phyloP scores from a whole-genome alignment of 768 basidiomycete species.

The Tricholoma terreum region DNA sequence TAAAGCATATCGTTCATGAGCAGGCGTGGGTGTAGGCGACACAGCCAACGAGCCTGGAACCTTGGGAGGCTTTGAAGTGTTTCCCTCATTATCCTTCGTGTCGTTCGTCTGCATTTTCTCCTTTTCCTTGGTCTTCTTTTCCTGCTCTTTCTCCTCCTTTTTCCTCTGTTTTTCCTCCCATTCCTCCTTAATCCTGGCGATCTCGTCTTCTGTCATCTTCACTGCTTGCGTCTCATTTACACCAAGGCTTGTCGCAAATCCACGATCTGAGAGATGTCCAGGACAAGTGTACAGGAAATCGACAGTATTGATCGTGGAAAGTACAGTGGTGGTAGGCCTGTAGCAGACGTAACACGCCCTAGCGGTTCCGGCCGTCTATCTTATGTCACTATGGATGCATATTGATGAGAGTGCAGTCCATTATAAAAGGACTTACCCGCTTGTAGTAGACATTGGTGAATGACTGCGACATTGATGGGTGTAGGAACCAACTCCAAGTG shows the following conservation, averaged over 20 bases:
- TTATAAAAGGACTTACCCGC: slow-evolving; percentile 53
- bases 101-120: slow-evolving; percentile 33
- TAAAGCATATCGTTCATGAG: slow-evolving; percentile 75
- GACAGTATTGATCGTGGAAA: slow-evolving; percentile 76
- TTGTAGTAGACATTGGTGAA: slow-evolving; percentile 89
- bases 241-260: slow-evolving; percentile 60
- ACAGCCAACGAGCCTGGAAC: slow-evolving; percentile 30
- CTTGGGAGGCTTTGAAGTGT: slow-evolving; percentile 26
- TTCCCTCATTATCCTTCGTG: slow-evolving; percentile 29
- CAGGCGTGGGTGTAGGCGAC: slow-evolving; percentile 35
- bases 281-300: slow-evolving; percentile 89
- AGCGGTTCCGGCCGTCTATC: slow-evolving; percentile 72
- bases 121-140: slow-evolving; percentile 39
- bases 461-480: slow-evolving; percentile 48
- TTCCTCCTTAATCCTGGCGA: slow-evolving; percentile 73
- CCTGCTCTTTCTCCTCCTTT: slow-evolving; percentile 55
- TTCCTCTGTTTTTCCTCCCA: slow-evolving; percentile 73
- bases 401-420: not conserved
- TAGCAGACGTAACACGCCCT: slow-evolving; percentile 78
- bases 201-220: slow-evolving; percentile 62
- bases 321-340: slow-evolving; percentile 77
- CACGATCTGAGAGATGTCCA: slow-evolving; percentile 74
- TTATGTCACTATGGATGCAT: slow-evolving; percentile 10
- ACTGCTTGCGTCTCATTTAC: slow-evolving; percentile 33
- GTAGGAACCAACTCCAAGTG: too few relatives aligned